phyloP scores from a whole-genome alignment of 108 stramenopile species.

The Nitzschia sp. region DNA sequence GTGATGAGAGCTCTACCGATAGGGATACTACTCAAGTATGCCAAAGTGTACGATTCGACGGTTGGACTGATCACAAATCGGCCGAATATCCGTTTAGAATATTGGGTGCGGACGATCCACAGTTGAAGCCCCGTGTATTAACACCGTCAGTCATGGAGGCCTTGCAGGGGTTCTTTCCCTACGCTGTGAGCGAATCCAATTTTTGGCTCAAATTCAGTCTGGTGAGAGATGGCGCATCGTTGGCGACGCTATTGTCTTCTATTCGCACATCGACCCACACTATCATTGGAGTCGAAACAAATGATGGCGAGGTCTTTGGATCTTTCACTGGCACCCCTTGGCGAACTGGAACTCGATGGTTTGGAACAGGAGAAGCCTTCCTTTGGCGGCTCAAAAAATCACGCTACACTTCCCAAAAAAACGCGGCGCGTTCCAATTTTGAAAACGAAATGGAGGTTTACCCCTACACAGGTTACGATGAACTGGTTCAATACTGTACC shows the following conservation, averaged over 20 bases:
- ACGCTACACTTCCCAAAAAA: conserved; percentile 15
- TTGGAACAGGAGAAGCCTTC: conserved; percentile 63
- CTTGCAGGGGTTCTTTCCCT: conserved; percentile 47
- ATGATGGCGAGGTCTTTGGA: conserved; percentile 79
- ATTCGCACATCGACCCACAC: conserved; percentile 55
- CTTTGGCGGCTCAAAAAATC: conserved; percentile 61
- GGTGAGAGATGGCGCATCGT: conserved; percentile 63
- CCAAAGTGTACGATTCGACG: conserved; percentile 33
- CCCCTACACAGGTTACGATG: conserved; percentile 63
- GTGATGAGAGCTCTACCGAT: background rate
- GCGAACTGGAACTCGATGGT: conserved; percentile 49
- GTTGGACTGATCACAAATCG: conserved; percentile 27
- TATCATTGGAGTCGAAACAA: conserved; percentile 75
- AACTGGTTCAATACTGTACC: conserved; percentile 63
- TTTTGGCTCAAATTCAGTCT: conserved; percentile 67
- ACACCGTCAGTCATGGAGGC: conserved; percentile 50
- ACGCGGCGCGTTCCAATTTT: conserved; percentile 33
- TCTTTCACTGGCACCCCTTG: conserved; percentile 73
- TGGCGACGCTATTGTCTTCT: conserved; percentile 39
- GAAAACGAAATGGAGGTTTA: conserved; percentile 73
- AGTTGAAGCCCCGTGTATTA: conserved; percentile 29
- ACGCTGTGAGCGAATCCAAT: conserved; percentile 26
- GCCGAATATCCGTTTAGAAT: conserved; percentile 37
- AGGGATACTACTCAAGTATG: background rate
- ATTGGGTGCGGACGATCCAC: conserved; percentile 31